Conservation (phyloP, 768 basidiomycete species). For the Ramaria sp. region DNA sequence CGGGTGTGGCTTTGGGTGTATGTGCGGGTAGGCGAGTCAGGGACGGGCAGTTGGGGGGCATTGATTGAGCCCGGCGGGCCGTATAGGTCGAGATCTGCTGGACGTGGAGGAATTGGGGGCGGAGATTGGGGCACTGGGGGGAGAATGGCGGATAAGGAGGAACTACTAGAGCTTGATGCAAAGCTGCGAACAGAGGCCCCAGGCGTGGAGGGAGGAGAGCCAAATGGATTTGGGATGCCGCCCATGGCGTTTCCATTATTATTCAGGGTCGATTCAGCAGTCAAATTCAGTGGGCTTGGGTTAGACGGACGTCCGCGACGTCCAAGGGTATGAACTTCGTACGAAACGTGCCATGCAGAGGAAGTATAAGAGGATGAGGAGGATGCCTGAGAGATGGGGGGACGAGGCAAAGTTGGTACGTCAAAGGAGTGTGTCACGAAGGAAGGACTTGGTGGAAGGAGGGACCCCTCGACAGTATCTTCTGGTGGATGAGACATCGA, state of each 20-base stretch:
- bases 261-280: neutral
- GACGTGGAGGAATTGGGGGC: neutral
- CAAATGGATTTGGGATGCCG: neutral
- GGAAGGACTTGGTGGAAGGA: slow-evolving; percentile 7
- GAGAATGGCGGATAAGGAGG: neutral
- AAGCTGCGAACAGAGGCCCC: neutral
- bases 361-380: neutral
- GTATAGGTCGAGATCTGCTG: neutral
- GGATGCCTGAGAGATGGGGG: slow-evolving; percentile 18
- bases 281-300: neutral
- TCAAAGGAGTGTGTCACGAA: slow-evolving; percentile 8
- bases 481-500: neutral
- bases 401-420: neutral
- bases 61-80: neutral
- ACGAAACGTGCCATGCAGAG: slow-evolving; percentile 1
- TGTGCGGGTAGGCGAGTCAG: neutral
- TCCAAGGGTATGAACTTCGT: slow-evolving; percentile 2
- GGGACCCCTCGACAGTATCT: neutral
- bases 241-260: neutral
- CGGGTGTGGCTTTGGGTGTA: neutral
- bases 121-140: neutral
- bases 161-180: neutral
- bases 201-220: neutral
- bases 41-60: neutral
- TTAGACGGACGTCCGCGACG: neutral